Evolutionary conservation across 495 filamentous ascomycete genomes (phyloP), one percentile per base, ranked within the genome.

Genomic region (Massariosphaeria phaeospora): DNA sequence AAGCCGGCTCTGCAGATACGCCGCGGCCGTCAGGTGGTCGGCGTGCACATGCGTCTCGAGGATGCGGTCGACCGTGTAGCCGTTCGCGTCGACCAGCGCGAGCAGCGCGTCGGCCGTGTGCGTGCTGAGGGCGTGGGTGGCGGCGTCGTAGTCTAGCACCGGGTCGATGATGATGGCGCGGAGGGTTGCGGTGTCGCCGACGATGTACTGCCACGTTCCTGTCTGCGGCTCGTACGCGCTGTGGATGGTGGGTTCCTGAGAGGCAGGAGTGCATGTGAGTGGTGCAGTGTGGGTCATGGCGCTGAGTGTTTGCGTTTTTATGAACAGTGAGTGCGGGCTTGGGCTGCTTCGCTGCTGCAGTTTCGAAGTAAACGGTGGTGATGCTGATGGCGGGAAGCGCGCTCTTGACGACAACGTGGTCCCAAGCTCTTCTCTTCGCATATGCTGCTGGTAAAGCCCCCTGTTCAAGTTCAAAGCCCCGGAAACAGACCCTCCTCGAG

Each of bases 1-100:
- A 43, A 84, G 72, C 13, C 63, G 57, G 1, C 45, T 52, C 58
- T 80, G 79, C 1, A 84, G 68, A 52, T 83, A 84, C 4, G 64
- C 66, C 0, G 79, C 65, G 0, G 80, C 75, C 1, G 78, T 82
- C n/a, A 83, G 63, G 59, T 84, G 80, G 67, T 83, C 80, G 36
- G 81, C 81, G 59, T 84, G 81, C 11, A 72, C 74, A 59, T 83
- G 80, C 0, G 81, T 83, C 61, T 84, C 81, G 17, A 84, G 70
- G 26, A 84, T 75, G 5, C 50, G 56, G 1, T 59, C 62, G 38
- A 83, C 63, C 8, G 27, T 71, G 64, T 81, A 83, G 7, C 70
- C 70, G 1, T 78, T 55, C 21, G 71, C 52, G 9, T 61, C 47
- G 39, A 76, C 59, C 3, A 78, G 24, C 0, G 61, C 26, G 0